A percentile compares a stretch with the other conserved stretches of the same genome.
Conservation (phyloP, 495 filamentous ascomycete genomes). For the Chaetomium tenue region DNA sequence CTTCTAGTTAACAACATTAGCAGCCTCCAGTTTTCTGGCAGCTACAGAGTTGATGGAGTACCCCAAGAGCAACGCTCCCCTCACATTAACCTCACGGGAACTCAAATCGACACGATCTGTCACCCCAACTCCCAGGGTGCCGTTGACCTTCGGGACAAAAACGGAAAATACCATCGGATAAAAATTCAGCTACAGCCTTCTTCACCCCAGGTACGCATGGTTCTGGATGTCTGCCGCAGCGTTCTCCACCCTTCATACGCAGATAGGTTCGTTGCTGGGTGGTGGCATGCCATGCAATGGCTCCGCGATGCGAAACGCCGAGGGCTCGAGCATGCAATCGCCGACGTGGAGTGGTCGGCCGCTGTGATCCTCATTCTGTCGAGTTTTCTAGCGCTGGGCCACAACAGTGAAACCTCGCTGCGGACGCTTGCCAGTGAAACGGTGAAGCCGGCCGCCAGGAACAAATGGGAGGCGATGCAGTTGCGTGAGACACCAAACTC, state of each 20-base stretch:
- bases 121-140: constrained; percentile 53
- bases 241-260: constrained; percentile 59
- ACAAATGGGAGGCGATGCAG: constrained; percentile 43
- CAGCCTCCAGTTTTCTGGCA: constrained; percentile 42
- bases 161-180: constrained; percentile 61
- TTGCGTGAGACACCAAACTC: constrained; percentile 44
- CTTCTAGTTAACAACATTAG: constrained; percentile 40
- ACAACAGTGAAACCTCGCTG: constrained; percentile 24
- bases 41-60: constrained; percentile 24
- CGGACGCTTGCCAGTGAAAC: constrained; percentile 3
- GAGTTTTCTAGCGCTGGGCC: constrained; percentile 44
- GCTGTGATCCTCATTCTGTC: constrained; percentile 68
- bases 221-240: constrained; percentile 60
- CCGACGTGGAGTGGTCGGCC: constrained; percentile 74
- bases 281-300: constrained; percentile 77
- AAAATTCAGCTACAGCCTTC: constrained; percentile 65
- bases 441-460: constrained; percentile 15
- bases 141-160: constrained; percentile 62
- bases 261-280: constrained; percentile 65
- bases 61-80: constrained; percentile 12
- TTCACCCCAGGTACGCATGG: constrained; percentile 56
- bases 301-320: constrained; percentile 51
- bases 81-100: constrained; percentile 29
- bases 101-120: constrained; percentile 43
- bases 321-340: constrained; percentile 27